These are phyloP conservation scores for Quercus gilva DNA, from an alignment of 306 rosid genomes.

Conservation along the genomic window DNA sequence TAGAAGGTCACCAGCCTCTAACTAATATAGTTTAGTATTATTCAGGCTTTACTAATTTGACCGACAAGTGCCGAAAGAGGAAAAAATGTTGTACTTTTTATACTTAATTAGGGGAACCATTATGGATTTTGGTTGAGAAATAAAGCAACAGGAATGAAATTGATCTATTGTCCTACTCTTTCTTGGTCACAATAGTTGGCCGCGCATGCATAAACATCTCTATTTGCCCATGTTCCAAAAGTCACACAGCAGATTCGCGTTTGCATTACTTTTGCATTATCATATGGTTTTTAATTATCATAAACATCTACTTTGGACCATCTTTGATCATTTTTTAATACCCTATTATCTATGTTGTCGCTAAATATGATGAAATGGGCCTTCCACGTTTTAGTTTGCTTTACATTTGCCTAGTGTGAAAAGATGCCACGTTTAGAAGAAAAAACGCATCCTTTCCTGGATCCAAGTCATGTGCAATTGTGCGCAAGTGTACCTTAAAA, in stretches of 20 bases:
- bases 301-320: conserved; percentile 7
- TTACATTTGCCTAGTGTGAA: background rate
- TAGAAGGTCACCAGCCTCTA: background rate
- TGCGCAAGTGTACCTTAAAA: background rate
- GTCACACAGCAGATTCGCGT: background rate
- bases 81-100: background rate
- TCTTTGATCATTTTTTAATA: background rate
- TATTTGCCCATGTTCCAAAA: conserved; percentile 22
- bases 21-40: background rate
- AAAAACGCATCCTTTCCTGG: background rate
- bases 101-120: background rate
- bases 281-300: background rate
- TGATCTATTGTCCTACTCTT: background rate
- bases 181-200: background rate
- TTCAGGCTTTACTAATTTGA: conserved; percentile 1
- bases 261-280: conserved; percentile 13
- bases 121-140: background rate
- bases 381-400: background rate
- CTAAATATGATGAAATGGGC: background rate
- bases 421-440: background rate
- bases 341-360: conserved; percentile 3
- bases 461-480: background rate
- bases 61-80: conserved; percentile 19
- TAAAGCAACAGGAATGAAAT: background rate
- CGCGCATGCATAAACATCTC: conserved; percentile 10